These are phyloP conservation scores for Phialocephala sp. DNA, from an alignment of 2,329 filamentous ascomycete genomes.

Conservation along the genomic window DNA sequence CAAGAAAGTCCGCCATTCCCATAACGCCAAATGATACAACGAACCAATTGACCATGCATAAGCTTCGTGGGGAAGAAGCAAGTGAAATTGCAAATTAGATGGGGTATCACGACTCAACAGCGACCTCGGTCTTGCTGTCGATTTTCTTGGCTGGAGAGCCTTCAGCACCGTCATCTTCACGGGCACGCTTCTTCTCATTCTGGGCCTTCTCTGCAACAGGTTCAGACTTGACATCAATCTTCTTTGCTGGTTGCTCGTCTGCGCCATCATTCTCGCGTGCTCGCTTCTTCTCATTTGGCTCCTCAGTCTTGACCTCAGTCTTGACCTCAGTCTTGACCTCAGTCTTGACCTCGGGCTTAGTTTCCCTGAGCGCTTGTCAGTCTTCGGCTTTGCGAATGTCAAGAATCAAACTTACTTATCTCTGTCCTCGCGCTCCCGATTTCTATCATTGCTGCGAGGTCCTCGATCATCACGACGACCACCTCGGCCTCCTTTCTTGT, in stretches of 20 bases:
- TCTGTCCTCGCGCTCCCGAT: slow-evolving; percentile 44
- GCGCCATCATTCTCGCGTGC: slow-evolving; percentile 24
- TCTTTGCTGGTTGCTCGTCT: slow-evolving; percentile 26
- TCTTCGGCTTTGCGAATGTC: background rate
- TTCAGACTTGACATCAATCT: slow-evolving; percentile 32
- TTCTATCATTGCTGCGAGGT: slow-evolving; percentile 45
- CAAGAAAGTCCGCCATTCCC: slow-evolving; percentile 1
- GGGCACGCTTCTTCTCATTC: slow-evolving; percentile 42
- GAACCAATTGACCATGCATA: slow-evolving; percentile 13
- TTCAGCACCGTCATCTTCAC: slow-evolving; percentile 51
- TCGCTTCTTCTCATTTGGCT: slow-evolving; percentile 32
- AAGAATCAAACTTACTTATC: slow-evolving; percentile 33
- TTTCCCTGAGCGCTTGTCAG: slow-evolving; percentile 28
- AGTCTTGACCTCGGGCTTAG: slow-evolving; percentile 34
- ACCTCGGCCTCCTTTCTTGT: slow-evolving; percentile 47
- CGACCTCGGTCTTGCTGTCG: slow-evolving; percentile 47
- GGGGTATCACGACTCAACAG: slow-evolving; percentile 36
- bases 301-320: background rate
- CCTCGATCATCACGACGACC: slow-evolving; percentile 49
- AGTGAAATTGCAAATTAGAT: slow-evolving; percentile 20
- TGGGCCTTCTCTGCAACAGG: background rate
- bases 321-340: slow-evolving; percentile 8
- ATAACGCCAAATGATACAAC: slow-evolving; percentile 31
- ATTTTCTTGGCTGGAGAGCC: slow-evolving; percentile 66
- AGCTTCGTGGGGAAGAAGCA: slow-evolving; percentile 15